Base-by-base conservation (phyloP, 1,139 yeast species). In the Yamadazyma sp. region DNA sequence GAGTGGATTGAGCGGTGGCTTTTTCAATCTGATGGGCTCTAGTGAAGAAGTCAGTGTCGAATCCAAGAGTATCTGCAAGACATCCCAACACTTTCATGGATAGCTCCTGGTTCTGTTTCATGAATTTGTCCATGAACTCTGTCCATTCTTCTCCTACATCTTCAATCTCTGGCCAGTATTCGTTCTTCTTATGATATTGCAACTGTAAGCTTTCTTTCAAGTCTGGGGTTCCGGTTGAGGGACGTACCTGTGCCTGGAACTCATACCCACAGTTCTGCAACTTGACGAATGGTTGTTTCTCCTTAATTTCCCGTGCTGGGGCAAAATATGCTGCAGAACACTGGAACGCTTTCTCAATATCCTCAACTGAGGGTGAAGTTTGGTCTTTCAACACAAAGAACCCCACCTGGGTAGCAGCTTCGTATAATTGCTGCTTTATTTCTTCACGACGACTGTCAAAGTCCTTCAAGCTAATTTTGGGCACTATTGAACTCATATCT, bases 161-260 rank as follows among this genome's bases (percentile, higher is more conserved):
- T 21, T 49, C 57, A 1, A 24, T 42, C 1, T 41, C 40, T 11
- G 64, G 64, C 64, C 64, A 59, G 37, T 59, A 54, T 13, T 39
- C 45, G 31, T 56, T 39, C 28, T 41, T 36, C 25, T 57, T 43
- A 40, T 59, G 63, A 23, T 46, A 54, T 35, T 59, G 62, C 10
- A 59, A 42, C 39, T 59, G 64, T n/a, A 48, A 35, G n/a, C 61
- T 51, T 38, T 59, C 63, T 27, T 59, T 59, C 31, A 53, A 52
- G 37, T 59, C 64, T 3, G 53, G 45, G 0, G 62, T 54, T 7
- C 61, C 59, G 11, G 63, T 58, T 2, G 62, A 56, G 20, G 64
- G 62, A 38, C 64, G 51, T 1, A 57, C 43, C 38, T 59, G 64
- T 4, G 61, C 50, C 18, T 44, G 37, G 25, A 41, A 51, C 37